Percentiles rank a stretch among this genome's conserved stretches.
These are phyloP conservation scores for Sclerotinia spermophila DNA, from an alignment of 2,329 filamentous ascomycete genomes.

Conservation along the genomic window DNA sequence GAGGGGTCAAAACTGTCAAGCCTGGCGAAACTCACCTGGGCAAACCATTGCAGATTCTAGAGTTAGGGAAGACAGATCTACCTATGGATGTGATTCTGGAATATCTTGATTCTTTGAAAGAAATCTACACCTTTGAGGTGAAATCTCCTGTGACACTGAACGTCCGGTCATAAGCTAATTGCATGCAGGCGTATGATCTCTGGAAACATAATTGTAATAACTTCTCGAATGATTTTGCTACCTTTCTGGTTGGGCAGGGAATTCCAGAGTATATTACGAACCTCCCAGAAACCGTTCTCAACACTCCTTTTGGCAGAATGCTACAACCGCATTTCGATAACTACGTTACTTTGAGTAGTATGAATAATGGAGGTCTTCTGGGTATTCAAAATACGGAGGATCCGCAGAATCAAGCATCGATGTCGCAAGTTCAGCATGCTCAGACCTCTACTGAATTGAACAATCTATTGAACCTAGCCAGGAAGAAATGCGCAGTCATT, in stretches of 20 bases:
- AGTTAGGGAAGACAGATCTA: conserved; percentile 72
- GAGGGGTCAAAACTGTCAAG: conserved; percentile 75
- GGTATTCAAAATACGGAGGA: conserved; percentile 28
- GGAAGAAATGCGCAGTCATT: conserved; percentile 68
- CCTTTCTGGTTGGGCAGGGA: conserved; percentile 81
- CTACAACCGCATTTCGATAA: conserved; percentile 70
- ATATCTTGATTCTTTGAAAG: conserved; percentile 78
- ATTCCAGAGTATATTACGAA: conserved; percentile 85
- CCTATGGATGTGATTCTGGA: conserved; percentile 80
- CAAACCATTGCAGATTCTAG: conserved; percentile 69
- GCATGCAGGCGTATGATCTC: conserved; percentile 73
- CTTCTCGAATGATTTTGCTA: conserved; percentile 88
- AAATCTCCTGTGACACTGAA: neutral
- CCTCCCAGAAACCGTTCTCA: conserved; percentile 79
- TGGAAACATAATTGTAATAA: conserved; percentile 97
- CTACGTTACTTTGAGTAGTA: conserved; percentile 57
- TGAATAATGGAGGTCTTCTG: conserved; percentile 45
- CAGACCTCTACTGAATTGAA: conserved; percentile 59
- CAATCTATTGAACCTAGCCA: conserved; percentile 54
- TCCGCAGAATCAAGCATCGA: conserved; percentile 22
- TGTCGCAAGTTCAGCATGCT: conserved; percentile 56
- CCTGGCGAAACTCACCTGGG: conserved; percentile 87
- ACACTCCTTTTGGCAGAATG: conserved; percentile 86
- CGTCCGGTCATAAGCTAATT: conserved; percentile 12
- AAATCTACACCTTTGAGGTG: conserved; percentile 78